Evolutionary conservation across 495 filamentous ascomycete species (phyloP).

Genomic region (Talaromyces nanjingensis): DNA sequence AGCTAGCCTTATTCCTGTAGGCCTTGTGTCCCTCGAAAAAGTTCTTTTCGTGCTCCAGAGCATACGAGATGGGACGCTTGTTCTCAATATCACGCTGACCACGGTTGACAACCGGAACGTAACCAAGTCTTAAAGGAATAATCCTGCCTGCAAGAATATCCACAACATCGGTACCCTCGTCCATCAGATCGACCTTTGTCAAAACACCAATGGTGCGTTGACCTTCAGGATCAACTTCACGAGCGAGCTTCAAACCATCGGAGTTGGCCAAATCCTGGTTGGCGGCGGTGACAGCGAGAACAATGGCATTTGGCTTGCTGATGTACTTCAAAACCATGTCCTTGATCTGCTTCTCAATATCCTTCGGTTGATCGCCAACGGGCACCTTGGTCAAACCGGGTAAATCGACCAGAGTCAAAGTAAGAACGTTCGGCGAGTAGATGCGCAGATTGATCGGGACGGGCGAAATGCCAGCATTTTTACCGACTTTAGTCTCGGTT

Average conservation of each 20-base stretch:
- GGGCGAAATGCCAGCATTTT: constrained; percentile 93
- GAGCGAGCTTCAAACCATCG: constrained; percentile 91
- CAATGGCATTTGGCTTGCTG: constrained; percentile 95
- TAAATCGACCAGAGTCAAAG: constrained; percentile 93
- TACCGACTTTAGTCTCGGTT: constrained; percentile 92
- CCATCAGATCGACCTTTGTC: constrained; percentile 99
- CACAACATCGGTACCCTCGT: constrained; percentile 97
- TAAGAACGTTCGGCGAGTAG: constrained; percentile 97
- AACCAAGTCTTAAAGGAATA: constrained; percentile 91
- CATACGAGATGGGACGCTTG: constrained; percentile 86
- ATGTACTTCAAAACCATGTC: constrained; percentile 99
- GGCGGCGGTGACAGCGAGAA: constrained; percentile 90
- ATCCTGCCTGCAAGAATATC: constrained; percentile 98
- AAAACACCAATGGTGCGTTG: constrained; percentile 98
- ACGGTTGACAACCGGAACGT: constrained; percentile 97
- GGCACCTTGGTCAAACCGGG: constrained; percentile 97
- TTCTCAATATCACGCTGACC: constrained; percentile 99
- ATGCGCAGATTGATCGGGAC: constrained; percentile 95
- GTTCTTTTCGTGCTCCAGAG: constrained; percentile 89
- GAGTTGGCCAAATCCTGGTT: constrained; percentile 99
- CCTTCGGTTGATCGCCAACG: constrained; percentile 95
- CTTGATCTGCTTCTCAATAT: constrained; percentile 94
- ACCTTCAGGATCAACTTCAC: constrained; percentile 96
- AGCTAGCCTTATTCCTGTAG: constrained; percentile 95
- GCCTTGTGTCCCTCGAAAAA: constrained; percentile 99